These are phyloP conservation scores for Medicago truncatula DNA, from an alignment of 306 rosid species.

Conservation along the genomic window DNA sequence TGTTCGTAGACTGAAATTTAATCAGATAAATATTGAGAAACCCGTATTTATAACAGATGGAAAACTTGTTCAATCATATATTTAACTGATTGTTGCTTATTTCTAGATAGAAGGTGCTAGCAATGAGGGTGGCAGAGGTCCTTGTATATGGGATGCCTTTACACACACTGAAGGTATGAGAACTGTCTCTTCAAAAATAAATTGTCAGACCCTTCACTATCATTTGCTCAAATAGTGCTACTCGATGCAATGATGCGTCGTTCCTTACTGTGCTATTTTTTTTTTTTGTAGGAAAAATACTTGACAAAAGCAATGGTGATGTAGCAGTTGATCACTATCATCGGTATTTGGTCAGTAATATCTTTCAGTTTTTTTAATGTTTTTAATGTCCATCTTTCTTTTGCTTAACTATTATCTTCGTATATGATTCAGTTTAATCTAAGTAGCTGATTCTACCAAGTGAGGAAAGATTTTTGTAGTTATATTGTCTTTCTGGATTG, in stretches of 20 bases:
- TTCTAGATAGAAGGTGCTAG: conserved; percentile 87
- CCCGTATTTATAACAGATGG: conserved; percentile 6
- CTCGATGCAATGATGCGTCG: conserved; percentile 11
- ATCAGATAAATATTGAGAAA: conserved; percentile 6
- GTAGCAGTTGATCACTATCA: conserved; percentile 93
- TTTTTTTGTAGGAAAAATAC: conserved; percentile 64
- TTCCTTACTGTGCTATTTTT: conserved; percentile 38
- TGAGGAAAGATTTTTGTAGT: background rate
- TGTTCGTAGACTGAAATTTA: conserved; percentile 21
- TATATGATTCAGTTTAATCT: background rate
- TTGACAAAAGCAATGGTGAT: conserved; percentile 84
- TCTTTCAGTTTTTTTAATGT: background rate
- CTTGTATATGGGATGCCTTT: conserved; percentile 92
- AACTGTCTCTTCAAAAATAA: conserved; percentile 23
- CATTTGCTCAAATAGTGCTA: conserved; percentile 6
- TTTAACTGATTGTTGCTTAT: conserved; percentile 40
- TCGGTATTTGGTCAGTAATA: conserved; percentile 72
- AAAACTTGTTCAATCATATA: conserved; percentile 2
- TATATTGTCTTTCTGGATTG: background rate
- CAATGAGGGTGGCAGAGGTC: conserved; percentile 80
- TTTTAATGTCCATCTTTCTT: conserved; percentile 3
- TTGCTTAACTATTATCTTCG: conserved; percentile 13
- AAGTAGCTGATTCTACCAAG: background rate
- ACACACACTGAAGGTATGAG: conserved; percentile 66
- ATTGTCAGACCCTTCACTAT: conserved; percentile 19